Evolutionary conservation across 345 rosid species (phyloP).

Genomic region (Schrenkiella parvula): DNA sequence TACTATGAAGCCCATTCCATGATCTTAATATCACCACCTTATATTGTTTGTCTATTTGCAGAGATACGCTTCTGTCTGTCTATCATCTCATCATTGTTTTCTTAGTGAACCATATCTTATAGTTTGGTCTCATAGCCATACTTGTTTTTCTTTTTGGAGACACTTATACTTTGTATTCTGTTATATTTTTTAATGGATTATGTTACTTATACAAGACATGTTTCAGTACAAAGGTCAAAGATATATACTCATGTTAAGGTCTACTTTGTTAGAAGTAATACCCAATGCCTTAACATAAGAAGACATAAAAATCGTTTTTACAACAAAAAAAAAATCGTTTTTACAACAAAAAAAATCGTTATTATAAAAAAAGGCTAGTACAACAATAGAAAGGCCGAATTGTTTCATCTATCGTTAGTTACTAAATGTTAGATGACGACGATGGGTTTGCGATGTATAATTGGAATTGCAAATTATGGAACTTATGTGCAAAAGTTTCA

Average conservation of each 20-base stretch:
- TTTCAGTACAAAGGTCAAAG: not conserved
- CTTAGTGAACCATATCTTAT: not conserved
- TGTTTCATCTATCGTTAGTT: no score
- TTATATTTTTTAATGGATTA: not conserved
- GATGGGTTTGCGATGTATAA: no score
- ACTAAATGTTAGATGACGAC: no score
- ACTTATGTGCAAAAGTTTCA: not conserved
- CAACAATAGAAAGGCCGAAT: no score
- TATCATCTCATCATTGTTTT: not conserved
- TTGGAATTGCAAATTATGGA: no score
- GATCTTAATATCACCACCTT: not conserved
- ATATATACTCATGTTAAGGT: not conserved
- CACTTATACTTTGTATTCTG: slow-evolving; percentile 6
- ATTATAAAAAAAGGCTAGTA: no score
- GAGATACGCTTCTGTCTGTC: not conserved
- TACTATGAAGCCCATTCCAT: not conserved
- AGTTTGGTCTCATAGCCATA: slow-evolving; percentile 8
- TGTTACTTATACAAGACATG: not conserved
- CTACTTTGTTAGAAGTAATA: not conserved
- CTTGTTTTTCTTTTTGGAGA: not conserved
- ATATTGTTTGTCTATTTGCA: not conserved
- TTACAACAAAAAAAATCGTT: no score
- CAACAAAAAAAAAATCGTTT: no score
- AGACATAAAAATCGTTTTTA: no score
- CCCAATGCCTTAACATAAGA: not conserved